phyloP scores from a whole-genome alignment of 192 early-diverging fungal species.

The Backusella macrospora region DNA sequence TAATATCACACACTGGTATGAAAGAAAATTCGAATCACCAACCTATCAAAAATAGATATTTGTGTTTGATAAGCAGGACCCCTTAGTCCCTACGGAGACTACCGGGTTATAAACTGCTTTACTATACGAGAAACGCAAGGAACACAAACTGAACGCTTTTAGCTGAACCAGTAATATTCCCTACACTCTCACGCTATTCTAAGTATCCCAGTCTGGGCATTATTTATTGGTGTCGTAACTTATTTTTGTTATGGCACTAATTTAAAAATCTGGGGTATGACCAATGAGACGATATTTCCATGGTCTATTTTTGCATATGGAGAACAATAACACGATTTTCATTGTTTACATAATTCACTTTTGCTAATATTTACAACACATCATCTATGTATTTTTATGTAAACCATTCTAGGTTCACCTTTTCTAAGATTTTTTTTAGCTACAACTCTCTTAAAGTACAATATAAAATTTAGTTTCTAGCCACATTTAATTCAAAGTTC shows the following conservation, averaged over 20 bases:
- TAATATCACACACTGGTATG: slow-evolving; percentile 8
- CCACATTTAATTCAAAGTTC: background rate
- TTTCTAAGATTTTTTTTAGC: background rate
- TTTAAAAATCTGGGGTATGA: slow-evolving; percentile 11
- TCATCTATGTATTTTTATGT: background rate
- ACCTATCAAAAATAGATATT: background rate
- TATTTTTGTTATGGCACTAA: slow-evolving; percentile 4
- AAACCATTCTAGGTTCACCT: background rate
- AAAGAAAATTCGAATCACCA: slow-evolving; percentile 5
- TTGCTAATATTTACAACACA: background rate
- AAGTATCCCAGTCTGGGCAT: slow-evolving; percentile 4
- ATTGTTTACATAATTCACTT: slow-evolving; percentile 13
- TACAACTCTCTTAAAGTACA: background rate
- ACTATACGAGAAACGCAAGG: background rate
- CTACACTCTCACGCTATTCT: background rate
- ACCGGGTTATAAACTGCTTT: background rate
- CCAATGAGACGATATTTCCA: background rate
- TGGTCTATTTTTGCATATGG: background rate
- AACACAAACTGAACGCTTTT: background rate
- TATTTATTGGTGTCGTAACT: slow-evolving; percentile 13
- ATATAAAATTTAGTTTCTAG: background rate
- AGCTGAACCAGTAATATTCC: background rate
- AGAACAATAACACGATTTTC: background rate
- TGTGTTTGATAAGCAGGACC: slow-evolving; percentile 15
- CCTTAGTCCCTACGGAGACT: slow-evolving; percentile 13